Evolutionary conservation across 129 eudicot genomes (phyloP).

Genomic region (Smallanthus sonchifolius): DNA sequence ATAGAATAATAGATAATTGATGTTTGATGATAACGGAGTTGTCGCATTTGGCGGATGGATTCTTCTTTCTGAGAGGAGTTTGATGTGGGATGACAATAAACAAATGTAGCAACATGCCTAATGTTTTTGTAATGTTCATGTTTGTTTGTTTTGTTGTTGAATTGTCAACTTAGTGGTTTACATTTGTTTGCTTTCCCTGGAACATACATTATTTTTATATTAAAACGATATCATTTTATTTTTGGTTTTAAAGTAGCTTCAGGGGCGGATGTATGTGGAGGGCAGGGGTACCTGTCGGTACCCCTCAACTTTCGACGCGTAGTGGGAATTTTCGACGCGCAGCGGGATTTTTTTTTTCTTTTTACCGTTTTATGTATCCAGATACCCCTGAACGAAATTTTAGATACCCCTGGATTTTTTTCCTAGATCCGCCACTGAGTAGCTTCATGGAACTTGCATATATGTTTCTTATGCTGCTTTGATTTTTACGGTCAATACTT

Average conservation of each 20-base stretch:
- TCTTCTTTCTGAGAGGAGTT: conserved; percentile 13
- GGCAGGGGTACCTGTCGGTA: too few relatives aligned
- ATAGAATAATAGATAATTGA: background rate
- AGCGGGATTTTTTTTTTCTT: too few relatives aligned
- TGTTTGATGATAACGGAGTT: conserved; percentile 8
- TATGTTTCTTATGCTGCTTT: background rate
- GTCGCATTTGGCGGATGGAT: background rate
- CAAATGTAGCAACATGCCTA: conserved; percentile 24
- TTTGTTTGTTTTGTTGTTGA: conserved; percentile 19
- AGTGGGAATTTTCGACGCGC: too few relatives aligned
- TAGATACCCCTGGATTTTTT: too few relatives aligned
- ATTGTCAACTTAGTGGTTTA: conserved; percentile 31
- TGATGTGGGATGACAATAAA: conserved; percentile 5
- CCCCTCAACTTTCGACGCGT: too few relatives aligned
- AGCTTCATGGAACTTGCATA: conserved; percentile 14
- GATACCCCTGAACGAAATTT: too few relatives aligned
- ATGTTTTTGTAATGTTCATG: conserved; percentile 22
- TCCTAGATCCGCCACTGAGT: too few relatives aligned
- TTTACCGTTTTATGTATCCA: too few relatives aligned
- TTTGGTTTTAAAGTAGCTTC: conserved; percentile 4
- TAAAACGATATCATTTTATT: background rate
- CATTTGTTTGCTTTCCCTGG: conserved; percentile 14
- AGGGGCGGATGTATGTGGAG: too few relatives aligned
- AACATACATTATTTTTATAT: conserved; percentile 8
- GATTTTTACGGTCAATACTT: background rate